phyloP scores from a whole-genome alignment of 2,329 filamentous ascomycete genomes.

The Aspergillus niger region DNA sequence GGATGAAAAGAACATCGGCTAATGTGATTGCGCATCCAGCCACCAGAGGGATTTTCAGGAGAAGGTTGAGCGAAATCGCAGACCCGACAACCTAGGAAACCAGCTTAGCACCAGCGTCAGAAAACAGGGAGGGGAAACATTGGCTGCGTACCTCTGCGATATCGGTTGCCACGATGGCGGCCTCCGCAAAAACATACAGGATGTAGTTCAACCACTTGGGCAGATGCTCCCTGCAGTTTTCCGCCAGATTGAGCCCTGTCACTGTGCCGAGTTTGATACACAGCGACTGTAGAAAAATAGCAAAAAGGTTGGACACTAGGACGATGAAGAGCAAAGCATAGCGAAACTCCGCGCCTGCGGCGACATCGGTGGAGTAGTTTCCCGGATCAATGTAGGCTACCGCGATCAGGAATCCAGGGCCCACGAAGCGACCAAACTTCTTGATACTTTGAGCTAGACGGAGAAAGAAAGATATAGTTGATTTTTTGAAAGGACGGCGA shows the following conservation, averaged over 20 bases:
- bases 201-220: slow-evolving; percentile 65
- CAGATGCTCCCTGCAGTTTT: slow-evolving; percentile 66
- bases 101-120: neutral
- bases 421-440: slow-evolving; percentile 49
- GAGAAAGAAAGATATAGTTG: slow-evolving; percentile 18
- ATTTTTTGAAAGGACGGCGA: slow-evolving; percentile 32
- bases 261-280: slow-evolving; percentile 67
- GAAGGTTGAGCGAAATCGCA: slow-evolving; percentile 58
- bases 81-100: slow-evolving; percentile 55
- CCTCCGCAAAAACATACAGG: slow-evolving; percentile 65
- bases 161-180: slow-evolving; percentile 71
- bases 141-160: slow-evolving; percentile 60
- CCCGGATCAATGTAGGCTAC: slow-evolving; percentile 55
- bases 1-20: slow-evolving; percentile 58
- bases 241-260: slow-evolving; percentile 66
- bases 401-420: slow-evolving; percentile 51
- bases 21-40: slow-evolving; percentile 60
- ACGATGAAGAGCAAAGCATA: slow-evolving; percentile 52
- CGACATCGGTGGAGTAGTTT: slow-evolving; percentile 53
- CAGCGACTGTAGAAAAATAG: slow-evolving; percentile 51
- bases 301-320: slow-evolving; percentile 51
- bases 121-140: neutral
- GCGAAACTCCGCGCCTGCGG: slow-evolving; percentile 49
- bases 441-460: slow-evolving; percentile 32
- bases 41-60: slow-evolving; percentile 56